Conservation (phyloP, 139 green algal genomes). For the Limnomonas spitsbergensis region DNA sequence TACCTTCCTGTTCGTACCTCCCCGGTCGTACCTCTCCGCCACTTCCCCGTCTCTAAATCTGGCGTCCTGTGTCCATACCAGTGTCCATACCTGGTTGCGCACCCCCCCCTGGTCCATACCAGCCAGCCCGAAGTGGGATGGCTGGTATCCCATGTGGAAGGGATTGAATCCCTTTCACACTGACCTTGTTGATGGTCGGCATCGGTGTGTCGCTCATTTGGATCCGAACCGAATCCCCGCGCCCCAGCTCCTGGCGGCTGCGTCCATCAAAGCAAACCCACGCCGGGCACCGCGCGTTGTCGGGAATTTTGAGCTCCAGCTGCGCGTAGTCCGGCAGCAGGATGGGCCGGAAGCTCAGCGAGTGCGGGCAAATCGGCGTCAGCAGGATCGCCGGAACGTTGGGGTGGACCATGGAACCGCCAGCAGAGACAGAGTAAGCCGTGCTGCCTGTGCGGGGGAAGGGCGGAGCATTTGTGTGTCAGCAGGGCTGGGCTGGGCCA, state of each 20-base stretch:
- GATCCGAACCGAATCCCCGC: slow-evolving; percentile 78
- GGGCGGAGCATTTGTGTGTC: neutral
- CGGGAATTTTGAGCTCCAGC: slow-evolving; percentile 74
- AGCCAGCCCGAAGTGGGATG: too few relatives aligned
- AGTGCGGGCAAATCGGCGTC: slow-evolving; percentile 94
- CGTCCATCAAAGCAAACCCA: slow-evolving; percentile 97
- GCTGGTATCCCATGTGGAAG: too few relatives aligned
- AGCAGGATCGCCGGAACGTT: slow-evolving; percentile 88
- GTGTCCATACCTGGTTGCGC: too few relatives aligned
- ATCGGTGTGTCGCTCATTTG: slow-evolving; percentile 91
- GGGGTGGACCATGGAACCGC: slow-evolving; percentile 88
- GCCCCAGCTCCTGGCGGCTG: slow-evolving; percentile 72
- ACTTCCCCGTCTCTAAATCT: too few relatives aligned
- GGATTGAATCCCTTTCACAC: too few relatives aligned
- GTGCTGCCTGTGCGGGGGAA: slow-evolving; percentile 69
- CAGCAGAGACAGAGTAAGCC: slow-evolving; percentile 91
- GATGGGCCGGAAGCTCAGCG: slow-evolving; percentile 91
- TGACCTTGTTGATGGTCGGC: slow-evolving; percentile 87
- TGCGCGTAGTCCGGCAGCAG: slow-evolving; percentile 91
- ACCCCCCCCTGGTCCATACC: too few relatives aligned
- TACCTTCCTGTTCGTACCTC: too few relatives aligned
- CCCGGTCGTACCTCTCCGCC: too few relatives aligned
- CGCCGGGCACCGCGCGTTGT: slow-evolving; percentile 71
- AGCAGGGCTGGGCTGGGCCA: too few relatives aligned
- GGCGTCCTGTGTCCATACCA: too few relatives aligned